Percentiles rank a stretch among this genome's conserved stretches.
These are phyloP conservation scores for Epichloe typhina DNA, from an alignment of 2,329 filamentous ascomycete species.

Conservation along the genomic window DNA sequence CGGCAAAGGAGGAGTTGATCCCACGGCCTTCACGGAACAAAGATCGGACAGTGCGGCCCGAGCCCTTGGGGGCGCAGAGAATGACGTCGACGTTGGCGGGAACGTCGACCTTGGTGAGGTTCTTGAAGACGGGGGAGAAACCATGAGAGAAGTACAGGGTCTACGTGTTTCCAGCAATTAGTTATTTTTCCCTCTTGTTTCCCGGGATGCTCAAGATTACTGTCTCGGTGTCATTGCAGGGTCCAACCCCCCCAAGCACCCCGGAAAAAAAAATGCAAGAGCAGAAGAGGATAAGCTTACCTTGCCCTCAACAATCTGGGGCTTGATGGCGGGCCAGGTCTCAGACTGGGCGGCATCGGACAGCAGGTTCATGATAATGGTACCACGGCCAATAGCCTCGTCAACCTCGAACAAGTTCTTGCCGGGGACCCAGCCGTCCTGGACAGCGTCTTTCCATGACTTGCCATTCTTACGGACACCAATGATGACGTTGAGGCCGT, in stretches of 20 bases:
- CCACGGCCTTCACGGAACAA: slow-evolving; percentile 98
- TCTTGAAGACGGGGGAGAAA: slow-evolving; percentile 99
- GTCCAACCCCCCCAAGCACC: neutral
- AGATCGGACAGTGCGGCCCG: slow-evolving; percentile 93
- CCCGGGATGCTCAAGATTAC: neutral
- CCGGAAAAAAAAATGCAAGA: neutral
- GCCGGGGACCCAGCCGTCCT: slow-evolving; percentile 96
- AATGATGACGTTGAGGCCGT: slow-evolving; percentile 97
- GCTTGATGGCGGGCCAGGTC: slow-evolving; percentile 98
- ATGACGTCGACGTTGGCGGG: slow-evolving; percentile 96
- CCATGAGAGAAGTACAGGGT: slow-evolving; percentile 99
- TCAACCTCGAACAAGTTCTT: slow-evolving; percentile 99
- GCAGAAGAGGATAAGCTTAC: slow-evolving; percentile 32
- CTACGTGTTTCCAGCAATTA: slow-evolving; percentile 28
- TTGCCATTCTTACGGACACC: slow-evolving; percentile 97
- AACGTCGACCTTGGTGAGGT: slow-evolving; percentile 96
- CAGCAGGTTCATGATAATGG: slow-evolving; percentile 98
- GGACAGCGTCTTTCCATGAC: slow-evolving; percentile 93
- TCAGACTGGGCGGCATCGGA: slow-evolving; percentile 95
- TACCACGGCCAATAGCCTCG: slow-evolving; percentile 85
- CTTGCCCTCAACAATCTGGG: slow-evolving; percentile 97
- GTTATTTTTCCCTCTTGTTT: neutral
- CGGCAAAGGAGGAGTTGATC: slow-evolving; percentile 98
- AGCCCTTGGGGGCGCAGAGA: slow-evolving; percentile 98
- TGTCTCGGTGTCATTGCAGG: neutral